Evolutionary conservation across 805 yeast species (phyloP).

Genomic region (Tetrapisispora taiwanensis): DNA sequence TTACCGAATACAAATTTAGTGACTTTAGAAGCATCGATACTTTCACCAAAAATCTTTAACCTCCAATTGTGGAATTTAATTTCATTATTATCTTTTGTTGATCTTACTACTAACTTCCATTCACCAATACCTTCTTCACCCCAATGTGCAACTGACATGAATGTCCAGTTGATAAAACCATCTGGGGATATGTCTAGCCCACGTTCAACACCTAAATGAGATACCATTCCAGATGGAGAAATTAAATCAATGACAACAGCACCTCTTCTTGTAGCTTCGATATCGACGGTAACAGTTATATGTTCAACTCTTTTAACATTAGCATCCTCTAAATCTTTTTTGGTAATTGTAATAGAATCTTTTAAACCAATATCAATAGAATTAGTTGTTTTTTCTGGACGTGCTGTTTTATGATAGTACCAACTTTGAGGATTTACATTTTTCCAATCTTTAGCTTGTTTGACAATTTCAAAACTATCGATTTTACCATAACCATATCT

Average conservation of each 20-base stretch:
- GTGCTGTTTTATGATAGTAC: slow-evolving; percentile 41
- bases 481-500: slow-evolving; percentile 86
- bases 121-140: slow-evolving; percentile 85
- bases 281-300: slow-evolving; percentile 68
- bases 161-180: slow-evolving; percentile 79
- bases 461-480: slow-evolving; percentile 70
- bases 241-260: slow-evolving; percentile 49
- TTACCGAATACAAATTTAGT: slow-evolving; percentile 41
- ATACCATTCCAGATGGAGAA: slow-evolving; percentile 68
- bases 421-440: slow-evolving; percentile 90
- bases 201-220: slow-evolving; percentile 65
- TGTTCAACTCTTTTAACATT: slow-evolving; percentile 76
- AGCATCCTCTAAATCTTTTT: slow-evolving; percentile 39
- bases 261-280: slow-evolving; percentile 60
- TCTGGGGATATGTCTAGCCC: slow-evolving; percentile 41
- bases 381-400: slow-evolving; percentile 26
- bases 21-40: slow-evolving; percentile 53
- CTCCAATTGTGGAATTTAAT: slow-evolving; percentile 57
- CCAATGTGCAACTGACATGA: slow-evolving; percentile 98
- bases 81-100: slow-evolving; percentile 30
- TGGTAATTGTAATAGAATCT: slow-evolving; percentile 37
- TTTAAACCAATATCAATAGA: slow-evolving; percentile 20
- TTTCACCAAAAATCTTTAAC: slow-evolving; percentile 73
- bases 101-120: slow-evolving; percentile 67
- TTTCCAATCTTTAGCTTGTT: slow-evolving; percentile 62